phyloP scores from a whole-genome alignment of 2,329 filamentous ascomycete species.

The Talaromyces sp. region DNA sequence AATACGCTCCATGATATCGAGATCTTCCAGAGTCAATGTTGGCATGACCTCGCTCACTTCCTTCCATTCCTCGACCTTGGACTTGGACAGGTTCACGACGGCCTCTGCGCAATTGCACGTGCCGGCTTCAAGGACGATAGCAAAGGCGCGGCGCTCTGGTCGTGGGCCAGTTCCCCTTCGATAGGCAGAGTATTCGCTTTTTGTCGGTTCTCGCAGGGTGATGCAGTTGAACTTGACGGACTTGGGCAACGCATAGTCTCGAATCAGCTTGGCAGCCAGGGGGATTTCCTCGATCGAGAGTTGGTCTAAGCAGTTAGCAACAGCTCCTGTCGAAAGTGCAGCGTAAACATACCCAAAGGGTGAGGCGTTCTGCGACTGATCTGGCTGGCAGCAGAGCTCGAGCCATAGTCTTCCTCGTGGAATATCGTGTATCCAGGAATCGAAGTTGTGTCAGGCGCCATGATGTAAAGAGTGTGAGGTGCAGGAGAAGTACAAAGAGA shows the following conservation, averaged over 20 bases:
- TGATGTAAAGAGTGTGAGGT: slow-evolving; percentile 4
- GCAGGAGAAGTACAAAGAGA: not conserved
- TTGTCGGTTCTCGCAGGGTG: slow-evolving; percentile 54
- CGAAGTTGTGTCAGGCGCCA: slow-evolving; percentile 16
- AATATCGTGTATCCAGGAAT: slow-evolving; percentile 17
- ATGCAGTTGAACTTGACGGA: slow-evolving; percentile 33
- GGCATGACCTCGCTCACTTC: slow-evolving; percentile 43
- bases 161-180: slow-evolving; percentile 23
- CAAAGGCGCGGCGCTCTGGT: slow-evolving; percentile 37
- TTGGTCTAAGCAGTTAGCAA: slow-evolving; percentile 16
- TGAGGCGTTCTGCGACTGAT: slow-evolving; percentile 10
- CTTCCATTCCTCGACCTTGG: slow-evolving; percentile 26
- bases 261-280: slow-evolving; percentile 22
- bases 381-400: slow-evolving; percentile 9
- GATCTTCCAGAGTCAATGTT: slow-evolving; percentile 35
- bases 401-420: slow-evolving; percentile 13
- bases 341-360: slow-evolving; percentile 12
- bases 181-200: slow-evolving; percentile 28
- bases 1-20: slow-evolving; percentile 31
- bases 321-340: not conserved
- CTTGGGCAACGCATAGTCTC: slow-evolving; percentile 24
- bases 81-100: slow-evolving; percentile 23
- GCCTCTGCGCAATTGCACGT: slow-evolving; percentile 23
- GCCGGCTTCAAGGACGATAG: slow-evolving; percentile 43
- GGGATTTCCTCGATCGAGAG: slow-evolving; percentile 26